Conservation (phyloP, 1,284 basidiomycete genomes). For the Rhodotorula sp. region DNA sequence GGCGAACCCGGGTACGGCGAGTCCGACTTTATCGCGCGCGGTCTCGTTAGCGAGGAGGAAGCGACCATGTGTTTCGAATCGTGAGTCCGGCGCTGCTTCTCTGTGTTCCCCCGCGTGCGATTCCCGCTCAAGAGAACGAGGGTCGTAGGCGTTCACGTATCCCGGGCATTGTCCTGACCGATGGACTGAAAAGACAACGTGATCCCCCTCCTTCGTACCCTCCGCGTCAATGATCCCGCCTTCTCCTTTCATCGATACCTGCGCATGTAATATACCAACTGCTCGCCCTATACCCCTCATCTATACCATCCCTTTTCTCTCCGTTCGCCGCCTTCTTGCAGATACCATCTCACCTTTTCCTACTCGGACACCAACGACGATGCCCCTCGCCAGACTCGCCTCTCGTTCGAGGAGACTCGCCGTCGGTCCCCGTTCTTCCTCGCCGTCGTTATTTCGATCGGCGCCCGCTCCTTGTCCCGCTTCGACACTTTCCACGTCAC, state of each 20-base stretch:
- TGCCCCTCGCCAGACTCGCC: slow-evolving; percentile 4
- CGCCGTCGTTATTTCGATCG: slow-evolving; percentile 35
- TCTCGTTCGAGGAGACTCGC: slow-evolving; percentile 30
- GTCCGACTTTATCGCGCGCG: slow-evolving; percentile 33
- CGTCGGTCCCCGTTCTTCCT: slow-evolving; percentile 28
- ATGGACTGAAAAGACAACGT: not conserved
- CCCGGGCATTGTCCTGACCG: not conserved
- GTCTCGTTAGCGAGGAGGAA: slow-evolving; percentile 31
- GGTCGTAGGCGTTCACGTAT: not conserved
- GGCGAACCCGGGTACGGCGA: slow-evolving; percentile 9
- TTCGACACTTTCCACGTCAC: slow-evolving; percentile 26
- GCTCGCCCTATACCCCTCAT: not conserved
- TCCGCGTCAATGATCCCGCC: not conserved
- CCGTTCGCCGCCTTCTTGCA: not conserved
- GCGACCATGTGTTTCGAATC: slow-evolving; percentile 35
- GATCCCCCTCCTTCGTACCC: slow-evolving; percentile 1
- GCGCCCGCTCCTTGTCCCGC: slow-evolving; percentile 33
- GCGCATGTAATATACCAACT: not conserved
- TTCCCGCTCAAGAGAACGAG: not conserved
- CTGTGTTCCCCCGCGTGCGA: not conserved
- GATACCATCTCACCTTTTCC: slow-evolving; percentile 32
- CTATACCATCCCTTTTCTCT: not conserved
- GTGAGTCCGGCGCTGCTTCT: slow-evolving; percentile 11
- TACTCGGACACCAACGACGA: not conserved
- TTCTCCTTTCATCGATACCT: not conserved